Conservation (phyloP, 2,329 filamentous ascomycete species). For the Akanthomyces muscarius region DNA sequence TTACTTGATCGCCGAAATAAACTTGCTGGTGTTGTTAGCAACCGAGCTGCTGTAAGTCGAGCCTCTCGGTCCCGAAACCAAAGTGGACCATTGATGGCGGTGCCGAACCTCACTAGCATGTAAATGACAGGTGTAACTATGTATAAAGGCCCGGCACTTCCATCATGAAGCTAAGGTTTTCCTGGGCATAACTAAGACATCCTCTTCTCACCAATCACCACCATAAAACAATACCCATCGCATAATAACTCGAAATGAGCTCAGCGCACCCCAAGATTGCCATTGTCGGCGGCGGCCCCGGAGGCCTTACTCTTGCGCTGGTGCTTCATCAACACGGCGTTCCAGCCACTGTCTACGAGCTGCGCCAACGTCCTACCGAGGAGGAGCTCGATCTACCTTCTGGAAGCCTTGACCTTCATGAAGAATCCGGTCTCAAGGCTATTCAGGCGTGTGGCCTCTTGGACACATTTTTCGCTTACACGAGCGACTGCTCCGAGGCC, state of each 20-base stretch:
- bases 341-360: slow-evolving; percentile 34
- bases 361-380: slow-evolving; percentile 27
- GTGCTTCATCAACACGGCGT: slow-evolving; percentile 40
- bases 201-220: background rate
- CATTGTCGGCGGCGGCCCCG: slow-evolving; percentile 43
- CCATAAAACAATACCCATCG: background rate
- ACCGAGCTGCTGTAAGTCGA: background rate
- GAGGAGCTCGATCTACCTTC: slow-evolving; percentile 27
- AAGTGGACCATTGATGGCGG: background rate
- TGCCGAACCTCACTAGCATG: background rate
- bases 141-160: background rate
- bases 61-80: slow-evolving; percentile 3
- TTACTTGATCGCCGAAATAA: background rate
- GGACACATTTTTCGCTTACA: slow-evolving; percentile 69
- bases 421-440: slow-evolving; percentile 40
- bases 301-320: slow-evolving; percentile 44
- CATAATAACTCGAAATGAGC: background rate
- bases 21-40: background rate
- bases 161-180: background rate
- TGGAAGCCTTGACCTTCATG: slow-evolving; percentile 49
- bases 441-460: slow-evolving; percentile 41
- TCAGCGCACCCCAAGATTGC: slow-evolving; percentile 30
- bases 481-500: slow-evolving; percentile 39
- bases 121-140: background rate
- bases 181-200: background rate